These are phyloP conservation scores for Ceratobasidium theobromae DNA, from an alignment of 1,284 basidiomycete genomes.

Conservation along the genomic window DNA sequence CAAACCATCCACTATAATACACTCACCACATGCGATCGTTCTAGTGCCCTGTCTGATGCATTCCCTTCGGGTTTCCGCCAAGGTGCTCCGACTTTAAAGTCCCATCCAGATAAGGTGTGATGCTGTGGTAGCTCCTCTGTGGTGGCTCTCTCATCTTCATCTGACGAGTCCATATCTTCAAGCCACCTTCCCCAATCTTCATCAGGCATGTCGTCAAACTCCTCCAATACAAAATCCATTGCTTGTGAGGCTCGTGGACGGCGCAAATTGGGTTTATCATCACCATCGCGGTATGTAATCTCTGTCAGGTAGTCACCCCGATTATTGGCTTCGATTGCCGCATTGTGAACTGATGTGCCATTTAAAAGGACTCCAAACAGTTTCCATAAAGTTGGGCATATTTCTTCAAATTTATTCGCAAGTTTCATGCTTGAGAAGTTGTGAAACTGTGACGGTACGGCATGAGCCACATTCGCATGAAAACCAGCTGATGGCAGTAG, in stretches of 20 bases:
- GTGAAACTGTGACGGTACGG: neutral
- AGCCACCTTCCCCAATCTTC: neutral
- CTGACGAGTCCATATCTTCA: neutral
- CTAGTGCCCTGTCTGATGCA: neutral
- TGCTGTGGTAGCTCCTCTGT: too few relatives aligned
- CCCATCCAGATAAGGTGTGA: too few relatives aligned
- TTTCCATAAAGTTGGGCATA: neutral
- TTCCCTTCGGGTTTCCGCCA: neutral
- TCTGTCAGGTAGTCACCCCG: neutral
- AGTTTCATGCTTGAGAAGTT: constrained; percentile 7
- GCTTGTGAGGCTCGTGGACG: neutral
- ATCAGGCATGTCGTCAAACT: neutral
- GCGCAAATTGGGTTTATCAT: neutral
- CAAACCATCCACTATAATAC: too few relatives aligned
- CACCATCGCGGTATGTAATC: neutral
- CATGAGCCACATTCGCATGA: neutral
- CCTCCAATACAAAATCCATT: neutral
- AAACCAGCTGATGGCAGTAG: neutral
- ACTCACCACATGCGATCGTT: neutral
- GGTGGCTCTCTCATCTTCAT: neutral
- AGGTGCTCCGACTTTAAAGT: too few relatives aligned
- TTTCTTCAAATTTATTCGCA: neutral
- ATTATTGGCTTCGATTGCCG: neutral
- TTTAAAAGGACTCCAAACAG: neutral
- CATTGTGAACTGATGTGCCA: neutral